Evolutionary conservation across 257 asterid genomes (phyloP).

Genomic region (Haberlea rhodopensis): DNA sequence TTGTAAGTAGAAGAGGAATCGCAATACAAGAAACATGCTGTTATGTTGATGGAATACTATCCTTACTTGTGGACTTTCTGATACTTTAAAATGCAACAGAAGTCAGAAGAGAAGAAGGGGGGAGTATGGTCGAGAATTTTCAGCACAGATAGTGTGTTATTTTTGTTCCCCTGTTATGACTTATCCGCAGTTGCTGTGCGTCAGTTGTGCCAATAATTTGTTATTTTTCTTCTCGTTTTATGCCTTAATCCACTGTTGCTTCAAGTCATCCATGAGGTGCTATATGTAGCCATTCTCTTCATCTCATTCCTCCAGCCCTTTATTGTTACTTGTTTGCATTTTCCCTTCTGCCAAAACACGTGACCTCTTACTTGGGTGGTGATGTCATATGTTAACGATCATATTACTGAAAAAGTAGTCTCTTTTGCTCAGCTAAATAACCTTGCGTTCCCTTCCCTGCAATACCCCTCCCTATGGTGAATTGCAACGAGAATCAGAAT

Average conservation of each 20-base stretch:
- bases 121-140: conserved; percentile 17
- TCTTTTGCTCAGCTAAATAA: background rate
- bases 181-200: background rate
- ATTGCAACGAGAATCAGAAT: background rate
- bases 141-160: conserved; percentile 5
- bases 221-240: background rate
- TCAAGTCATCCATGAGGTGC: background rate
- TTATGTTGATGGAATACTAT: conserved; percentile 8
- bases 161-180: background rate
- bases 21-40: background rate
- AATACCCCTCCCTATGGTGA: background rate
- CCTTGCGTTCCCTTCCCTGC: background rate
- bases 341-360: background rate
- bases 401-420: background rate
- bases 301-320: background rate
- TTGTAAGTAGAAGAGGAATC: background rate
- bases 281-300: background rate
- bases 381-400: background rate
- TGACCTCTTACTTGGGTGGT: background rate
- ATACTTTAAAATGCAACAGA: conserved; percentile 5
- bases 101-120: background rate
- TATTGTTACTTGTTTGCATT: background rate
- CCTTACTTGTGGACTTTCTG: conserved; percentile 4
- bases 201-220: background rate
- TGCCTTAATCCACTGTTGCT: conserved; percentile 1